phyloP scores from a whole-genome alignment of 2,329 filamentous ascomycete genomes.

The Conoideocrella luteorostrata region DNA sequence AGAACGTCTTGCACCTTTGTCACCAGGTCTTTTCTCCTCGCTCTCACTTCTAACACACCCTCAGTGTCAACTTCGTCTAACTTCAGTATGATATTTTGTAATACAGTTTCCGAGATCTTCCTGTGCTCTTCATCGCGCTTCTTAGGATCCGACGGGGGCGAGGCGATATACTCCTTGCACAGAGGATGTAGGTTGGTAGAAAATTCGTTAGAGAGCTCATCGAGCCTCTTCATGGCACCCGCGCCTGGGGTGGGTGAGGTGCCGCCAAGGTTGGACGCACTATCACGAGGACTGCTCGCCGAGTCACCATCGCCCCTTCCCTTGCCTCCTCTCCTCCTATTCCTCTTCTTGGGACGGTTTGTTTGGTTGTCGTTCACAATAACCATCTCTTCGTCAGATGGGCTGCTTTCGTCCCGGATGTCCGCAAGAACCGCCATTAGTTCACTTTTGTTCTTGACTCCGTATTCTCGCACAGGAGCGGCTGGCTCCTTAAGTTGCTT shows the following conservation, averaged over 20 bases:
- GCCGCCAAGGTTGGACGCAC: constrained; percentile 31
- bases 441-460: constrained; percentile 55
- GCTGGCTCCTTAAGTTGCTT: constrained; percentile 60
- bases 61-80: constrained; percentile 70
- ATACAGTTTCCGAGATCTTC: constrained; percentile 66
- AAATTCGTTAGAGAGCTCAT: constrained; percentile 60
- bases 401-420: constrained; percentile 26
- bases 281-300: constrained; percentile 40
- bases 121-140: constrained; percentile 70
- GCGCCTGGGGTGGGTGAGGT: constrained; percentile 24
- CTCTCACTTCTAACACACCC: constrained; percentile 58
- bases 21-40: constrained; percentile 66
- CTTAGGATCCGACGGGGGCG: constrained; percentile 58
- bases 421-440: constrained; percentile 45
- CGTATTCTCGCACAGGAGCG: constrained; percentile 52
- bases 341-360: constrained; percentile 31
- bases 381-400: constrained; percentile 38
- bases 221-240: constrained; percentile 49
- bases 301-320: constrained; percentile 29
- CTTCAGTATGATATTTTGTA: constrained; percentile 72
- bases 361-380: constrained; percentile 31
- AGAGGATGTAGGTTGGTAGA: constrained; percentile 57
- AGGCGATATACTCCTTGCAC: constrained; percentile 53
- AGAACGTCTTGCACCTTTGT: constrained; percentile 62
- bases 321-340: constrained; percentile 37